Percentiles rank a stretch among this genome's conserved stretches.
Evolutionary conservation across 2,329 filamentous ascomycete species (phyloP).

Genomic region (Aureobasidium sp.): DNA sequence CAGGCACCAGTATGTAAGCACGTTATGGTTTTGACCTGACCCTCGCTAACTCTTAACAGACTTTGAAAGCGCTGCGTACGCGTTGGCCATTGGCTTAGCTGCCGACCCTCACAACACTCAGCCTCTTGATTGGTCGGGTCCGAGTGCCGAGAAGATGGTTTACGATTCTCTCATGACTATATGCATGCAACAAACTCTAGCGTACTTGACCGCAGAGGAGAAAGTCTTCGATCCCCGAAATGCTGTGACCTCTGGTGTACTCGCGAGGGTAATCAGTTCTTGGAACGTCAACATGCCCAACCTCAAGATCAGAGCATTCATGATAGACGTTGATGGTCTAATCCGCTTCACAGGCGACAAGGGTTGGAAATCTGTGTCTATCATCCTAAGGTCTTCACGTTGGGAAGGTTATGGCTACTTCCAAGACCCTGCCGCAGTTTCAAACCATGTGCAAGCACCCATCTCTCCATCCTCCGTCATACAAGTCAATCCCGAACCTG

Average conservation of each 20-base stretch:
- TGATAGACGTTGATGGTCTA: too few species aligned
- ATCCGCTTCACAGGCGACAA: too few species aligned
- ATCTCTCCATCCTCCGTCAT: not conserved
- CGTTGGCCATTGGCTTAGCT: not conserved
- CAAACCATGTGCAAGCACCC: not conserved
- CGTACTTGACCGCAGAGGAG: too few species aligned
- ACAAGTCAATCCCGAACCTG: not conserved
- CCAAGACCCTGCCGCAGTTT: not conserved
- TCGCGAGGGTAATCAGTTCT: too few species aligned
- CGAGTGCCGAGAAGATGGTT: not conserved
- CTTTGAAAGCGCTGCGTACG: not conserved
- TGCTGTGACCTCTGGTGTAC: not conserved
- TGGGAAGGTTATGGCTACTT: not conserved
- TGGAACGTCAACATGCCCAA: too few species aligned
- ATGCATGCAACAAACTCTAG: not conserved
- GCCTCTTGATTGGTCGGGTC: not conserved
- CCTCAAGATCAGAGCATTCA: too few species aligned
- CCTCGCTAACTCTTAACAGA: not conserved
- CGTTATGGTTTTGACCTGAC: not conserved
- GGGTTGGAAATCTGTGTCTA: not conserved
- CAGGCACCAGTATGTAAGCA: not conserved
- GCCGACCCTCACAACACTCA: not conserved
- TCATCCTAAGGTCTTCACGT: too few species aligned
- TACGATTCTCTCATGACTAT: not conserved
- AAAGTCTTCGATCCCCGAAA: not conserved